Conservation (phyloP, 495 filamentous ascomycete species). For the Penicillium argentinense region DNA sequence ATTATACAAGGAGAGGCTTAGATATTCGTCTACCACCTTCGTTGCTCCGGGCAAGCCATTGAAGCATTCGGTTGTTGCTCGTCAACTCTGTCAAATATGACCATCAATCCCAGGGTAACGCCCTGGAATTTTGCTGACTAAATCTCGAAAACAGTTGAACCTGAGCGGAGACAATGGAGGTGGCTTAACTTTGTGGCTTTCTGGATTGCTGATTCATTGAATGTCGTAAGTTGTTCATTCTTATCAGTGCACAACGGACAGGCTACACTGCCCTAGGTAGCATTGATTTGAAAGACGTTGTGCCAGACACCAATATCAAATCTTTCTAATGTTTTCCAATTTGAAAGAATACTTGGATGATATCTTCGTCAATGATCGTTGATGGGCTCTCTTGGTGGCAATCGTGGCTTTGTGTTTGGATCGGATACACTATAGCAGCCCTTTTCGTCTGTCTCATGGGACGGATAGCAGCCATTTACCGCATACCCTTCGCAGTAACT, state of each 20-base stretch:
- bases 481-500: slow-evolving; percentile 80
- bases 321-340: background rate
- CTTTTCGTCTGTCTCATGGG: slow-evolving; percentile 73
- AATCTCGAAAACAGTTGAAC: slow-evolving; percentile 56
- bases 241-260: background rate
- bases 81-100: background rate
- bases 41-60: background rate
- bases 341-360: slow-evolving; percentile 86
- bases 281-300: too few species aligned
- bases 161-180: slow-evolving; percentile 78
- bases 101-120: background rate
- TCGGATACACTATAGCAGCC: slow-evolving; percentile 74
- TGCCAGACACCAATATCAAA: background rate
- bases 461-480: slow-evolving; percentile 79
- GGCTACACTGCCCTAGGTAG: too few species aligned
- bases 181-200: slow-evolving; percentile 87
- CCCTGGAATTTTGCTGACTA: background rate
- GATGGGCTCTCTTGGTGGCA: slow-evolving; percentile 88
- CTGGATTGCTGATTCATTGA: slow-evolving; percentile 90
- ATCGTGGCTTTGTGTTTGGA: slow-evolving; percentile 81
- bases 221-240: slow-evolving; percentile 58
- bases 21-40: background rate
- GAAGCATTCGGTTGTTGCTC: background rate
- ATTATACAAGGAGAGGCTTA: too few species aligned
- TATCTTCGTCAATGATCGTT: slow-evolving; percentile 74